Percentiles rank a stretch among this genome's conserved stretches.
phyloP scores from a whole-genome alignment of 148 eudicot genomes.

The Rhododendron vialii region DNA sequence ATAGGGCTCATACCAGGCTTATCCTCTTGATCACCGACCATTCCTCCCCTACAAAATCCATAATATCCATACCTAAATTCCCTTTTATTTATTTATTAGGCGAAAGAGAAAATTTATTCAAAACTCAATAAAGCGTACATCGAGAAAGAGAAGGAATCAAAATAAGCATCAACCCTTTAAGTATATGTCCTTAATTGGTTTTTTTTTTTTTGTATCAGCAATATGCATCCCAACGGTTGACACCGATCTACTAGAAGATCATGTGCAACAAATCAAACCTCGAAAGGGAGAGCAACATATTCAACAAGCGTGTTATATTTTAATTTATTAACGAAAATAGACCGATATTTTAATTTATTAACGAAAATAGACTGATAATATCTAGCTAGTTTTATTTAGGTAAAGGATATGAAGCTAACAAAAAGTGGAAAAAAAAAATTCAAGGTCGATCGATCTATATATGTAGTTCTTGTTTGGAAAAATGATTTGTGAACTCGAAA shows the following conservation, averaged over 20 bases:
- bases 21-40: slow-evolving; percentile 42
- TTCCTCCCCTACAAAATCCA: slow-evolving; percentile 40
- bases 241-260: background rate
- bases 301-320: background rate
- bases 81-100: background rate
- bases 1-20: slow-evolving; percentile 22
- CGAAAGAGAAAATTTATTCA: too few species aligned
- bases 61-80: background rate
- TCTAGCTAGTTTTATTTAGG: background rate
- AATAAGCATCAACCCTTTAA: background rate
- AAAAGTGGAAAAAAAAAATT: background rate
- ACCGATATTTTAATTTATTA: background rate
- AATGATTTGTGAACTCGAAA: background rate
- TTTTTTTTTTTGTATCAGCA: too few species aligned
- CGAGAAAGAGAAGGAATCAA: background rate
- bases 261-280: background rate
- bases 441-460: background rate
- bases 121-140: background rate
- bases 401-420: background rate
- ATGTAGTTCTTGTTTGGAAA: background rate
- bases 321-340: background rate
- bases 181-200: too few species aligned
- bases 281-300: background rate
- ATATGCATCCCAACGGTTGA: too few species aligned
- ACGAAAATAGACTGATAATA: background rate